Percentiles rank a stretch among this genome's conserved stretches.
Evolutionary conservation across 768 basidiomycete species (phyloP).

Genomic region (Russula sp.): DNA sequence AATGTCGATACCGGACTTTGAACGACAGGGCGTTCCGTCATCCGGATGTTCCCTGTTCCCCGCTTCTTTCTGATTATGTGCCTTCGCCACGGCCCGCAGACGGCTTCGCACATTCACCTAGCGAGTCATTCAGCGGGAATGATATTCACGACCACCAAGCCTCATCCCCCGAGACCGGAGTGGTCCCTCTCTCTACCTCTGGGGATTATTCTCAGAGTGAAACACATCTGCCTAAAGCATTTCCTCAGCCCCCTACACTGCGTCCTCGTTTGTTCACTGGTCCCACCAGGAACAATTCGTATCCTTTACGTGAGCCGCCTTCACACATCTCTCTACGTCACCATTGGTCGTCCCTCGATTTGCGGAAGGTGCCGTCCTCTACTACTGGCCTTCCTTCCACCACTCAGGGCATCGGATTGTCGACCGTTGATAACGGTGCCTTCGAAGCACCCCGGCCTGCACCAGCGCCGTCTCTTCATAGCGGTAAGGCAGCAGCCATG

Average conservation of each 20-base stretch:
- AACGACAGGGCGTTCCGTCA: conserved; percentile 13
- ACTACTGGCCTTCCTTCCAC: neutral
- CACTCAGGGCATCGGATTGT: conserved; percentile 3
- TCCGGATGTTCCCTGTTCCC: conserved; percentile 16
- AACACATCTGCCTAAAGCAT: neutral
- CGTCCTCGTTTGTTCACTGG: neutral
- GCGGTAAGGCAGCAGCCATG: neutral
- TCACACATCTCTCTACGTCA: neutral
- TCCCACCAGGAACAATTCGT: neutral
- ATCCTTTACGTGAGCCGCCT: neutral
- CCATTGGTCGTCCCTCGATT: conserved; percentile 5
- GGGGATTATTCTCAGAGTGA: neutral
- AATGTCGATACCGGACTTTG: conserved; percentile 7
- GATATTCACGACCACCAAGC: neutral
- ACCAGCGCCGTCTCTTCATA: neutral
- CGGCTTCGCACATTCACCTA: neutral
- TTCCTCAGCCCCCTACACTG: neutral
- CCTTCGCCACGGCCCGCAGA: neutral
- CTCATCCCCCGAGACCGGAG: neutral
- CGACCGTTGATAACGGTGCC: conserved; percentile 11
- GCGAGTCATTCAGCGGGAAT: neutral
- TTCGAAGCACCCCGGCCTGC: conserved; percentile 20
- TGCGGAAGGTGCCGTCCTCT: neutral
- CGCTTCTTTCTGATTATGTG: conserved; percentile 7
- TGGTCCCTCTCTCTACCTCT: neutral